phyloP scores from a whole-genome alignment of 2,329 filamentous ascomycete species.

The Neoscytalidium dimidiatum region DNA sequence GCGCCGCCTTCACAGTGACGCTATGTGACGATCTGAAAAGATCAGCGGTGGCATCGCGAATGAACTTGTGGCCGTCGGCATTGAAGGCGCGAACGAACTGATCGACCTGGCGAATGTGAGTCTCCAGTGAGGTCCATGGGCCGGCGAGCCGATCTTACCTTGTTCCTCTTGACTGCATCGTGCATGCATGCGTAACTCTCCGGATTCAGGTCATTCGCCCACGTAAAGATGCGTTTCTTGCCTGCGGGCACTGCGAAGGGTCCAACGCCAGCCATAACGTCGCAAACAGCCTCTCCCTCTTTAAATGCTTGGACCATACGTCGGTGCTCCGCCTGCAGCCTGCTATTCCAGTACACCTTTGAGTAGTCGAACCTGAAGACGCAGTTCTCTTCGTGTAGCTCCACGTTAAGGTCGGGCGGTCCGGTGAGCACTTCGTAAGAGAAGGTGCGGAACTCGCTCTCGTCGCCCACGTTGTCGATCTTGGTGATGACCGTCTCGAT shows the following conservation, averaged over 20 bases:
- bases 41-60: constrained; percentile 66
- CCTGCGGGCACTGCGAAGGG: constrained; percentile 92
- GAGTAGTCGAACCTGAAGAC: constrained; percentile 91
- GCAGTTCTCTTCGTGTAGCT: constrained; percentile 79
- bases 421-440: constrained; percentile 87
- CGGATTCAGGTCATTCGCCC: constrained; percentile 96
- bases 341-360: constrained; percentile 97
- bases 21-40: constrained; percentile 35
- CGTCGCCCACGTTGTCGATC: constrained; percentile 79
- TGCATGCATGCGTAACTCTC: constrained; percentile 75
- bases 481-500: constrained; percentile 96
- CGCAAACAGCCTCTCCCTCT: constrained; percentile 85
- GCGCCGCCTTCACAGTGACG: constrained; percentile 15
- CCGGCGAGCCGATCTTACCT: constrained; percentile 40
- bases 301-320: constrained; percentile 72
- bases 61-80: constrained; percentile 79
- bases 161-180: constrained; percentile 74
- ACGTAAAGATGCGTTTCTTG: constrained; percentile 87
- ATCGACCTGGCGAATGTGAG: constrained; percentile 45
- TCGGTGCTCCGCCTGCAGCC: constrained; percentile 85
- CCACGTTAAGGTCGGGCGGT: constrained; percentile 78
- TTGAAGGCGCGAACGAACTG: constrained; percentile 77
- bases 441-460: constrained; percentile 89
- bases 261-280: constrained; percentile 96
- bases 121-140: not conserved